Conservation (phyloP, 305 asterid species). For the Solanum aculeatissimum region DNA sequence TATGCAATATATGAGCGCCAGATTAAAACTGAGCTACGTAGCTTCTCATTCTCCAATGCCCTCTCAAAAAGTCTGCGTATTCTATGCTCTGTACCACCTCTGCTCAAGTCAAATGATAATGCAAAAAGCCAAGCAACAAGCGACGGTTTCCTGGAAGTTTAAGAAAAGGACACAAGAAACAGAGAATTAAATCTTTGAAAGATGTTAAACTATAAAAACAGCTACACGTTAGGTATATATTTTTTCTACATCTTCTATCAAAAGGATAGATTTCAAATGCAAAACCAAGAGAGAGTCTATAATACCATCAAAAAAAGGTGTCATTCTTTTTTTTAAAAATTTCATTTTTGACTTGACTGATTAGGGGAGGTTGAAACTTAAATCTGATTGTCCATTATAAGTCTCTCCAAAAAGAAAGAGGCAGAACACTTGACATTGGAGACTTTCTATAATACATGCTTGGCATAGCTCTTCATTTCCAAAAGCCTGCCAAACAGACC, state of each 20-base stretch:
- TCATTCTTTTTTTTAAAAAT: background rate
- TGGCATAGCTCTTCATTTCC: background rate
- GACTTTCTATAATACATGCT: background rate
- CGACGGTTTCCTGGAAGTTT: slow-evolving; percentile 58
- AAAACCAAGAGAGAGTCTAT: background rate
- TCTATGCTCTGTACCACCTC: slow-evolving; percentile 59
- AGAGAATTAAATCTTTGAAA: background rate
- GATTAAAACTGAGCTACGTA: slow-evolving; percentile 57
- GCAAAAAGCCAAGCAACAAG: slow-evolving; percentile 63
- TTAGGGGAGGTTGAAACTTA: background rate
- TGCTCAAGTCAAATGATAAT: slow-evolving; percentile 60
- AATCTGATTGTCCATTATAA: background rate
- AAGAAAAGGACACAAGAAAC: background rate
- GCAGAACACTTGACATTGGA: background rate
- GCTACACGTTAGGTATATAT: background rate
- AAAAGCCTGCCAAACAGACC: background rate
- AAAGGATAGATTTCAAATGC: background rate
- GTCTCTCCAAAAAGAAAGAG: background rate
- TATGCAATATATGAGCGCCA: slow-evolving; percentile 88
- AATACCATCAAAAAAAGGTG: background rate
- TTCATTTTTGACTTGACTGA: background rate
- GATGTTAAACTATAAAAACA: background rate
- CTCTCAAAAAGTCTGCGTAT: slow-evolving; percentile 80
- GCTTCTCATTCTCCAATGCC: slow-evolving; percentile 56
- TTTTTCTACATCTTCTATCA: background rate